Evolutionary conservation across 306 rosid species (phyloP).

Genomic region (Cicer cuneatum): DNA sequence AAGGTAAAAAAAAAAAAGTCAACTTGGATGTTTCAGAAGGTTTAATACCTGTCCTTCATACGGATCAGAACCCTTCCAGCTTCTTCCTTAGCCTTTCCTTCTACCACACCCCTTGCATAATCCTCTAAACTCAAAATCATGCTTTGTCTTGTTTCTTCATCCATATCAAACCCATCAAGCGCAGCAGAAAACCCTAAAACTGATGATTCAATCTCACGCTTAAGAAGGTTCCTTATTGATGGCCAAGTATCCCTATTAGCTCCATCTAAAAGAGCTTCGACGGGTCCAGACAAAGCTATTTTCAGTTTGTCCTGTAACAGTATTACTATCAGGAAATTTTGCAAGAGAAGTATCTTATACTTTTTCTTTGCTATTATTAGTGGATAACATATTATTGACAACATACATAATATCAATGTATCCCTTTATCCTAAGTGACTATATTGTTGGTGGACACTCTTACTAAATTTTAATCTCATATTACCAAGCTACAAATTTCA

Average conservation of each 20-base stretch:
- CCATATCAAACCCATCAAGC: constrained; percentile 78
- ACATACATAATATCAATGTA: neutral
- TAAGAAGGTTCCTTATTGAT: constrained; percentile 75
- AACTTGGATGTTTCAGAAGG: constrained; percentile 35
- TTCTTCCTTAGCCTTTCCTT: constrained; percentile 91
- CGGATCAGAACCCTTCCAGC: constrained; percentile 90
- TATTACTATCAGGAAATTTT: constrained; percentile 48
- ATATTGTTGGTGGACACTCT: constrained; percentile 10
- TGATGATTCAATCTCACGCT: constrained; percentile 76
- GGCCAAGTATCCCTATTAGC: constrained; percentile 93
- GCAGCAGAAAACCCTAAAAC: constrained; percentile 72
- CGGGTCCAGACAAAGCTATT: constrained; percentile 78
- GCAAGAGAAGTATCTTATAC: constrained; percentile 5
- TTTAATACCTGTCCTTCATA: constrained; percentile 91
- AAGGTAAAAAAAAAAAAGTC: neutral
- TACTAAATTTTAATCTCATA: constrained; percentile 21
- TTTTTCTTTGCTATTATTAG: constrained; percentile 4
- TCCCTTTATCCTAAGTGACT: constrained; percentile 12
- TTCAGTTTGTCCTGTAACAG: constrained; percentile 78
- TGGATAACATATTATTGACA: neutral
- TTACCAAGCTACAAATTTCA: constrained; percentile 14
- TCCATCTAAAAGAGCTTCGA: constrained; percentile 91
- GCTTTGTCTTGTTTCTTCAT: constrained; percentile 61
- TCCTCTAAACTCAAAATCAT: constrained; percentile 60
- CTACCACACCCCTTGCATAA: constrained; percentile 79